phyloP scores from a whole-genome alignment of 495 filamentous ascomycete genomes.

The Penicillium diatomitis region DNA sequence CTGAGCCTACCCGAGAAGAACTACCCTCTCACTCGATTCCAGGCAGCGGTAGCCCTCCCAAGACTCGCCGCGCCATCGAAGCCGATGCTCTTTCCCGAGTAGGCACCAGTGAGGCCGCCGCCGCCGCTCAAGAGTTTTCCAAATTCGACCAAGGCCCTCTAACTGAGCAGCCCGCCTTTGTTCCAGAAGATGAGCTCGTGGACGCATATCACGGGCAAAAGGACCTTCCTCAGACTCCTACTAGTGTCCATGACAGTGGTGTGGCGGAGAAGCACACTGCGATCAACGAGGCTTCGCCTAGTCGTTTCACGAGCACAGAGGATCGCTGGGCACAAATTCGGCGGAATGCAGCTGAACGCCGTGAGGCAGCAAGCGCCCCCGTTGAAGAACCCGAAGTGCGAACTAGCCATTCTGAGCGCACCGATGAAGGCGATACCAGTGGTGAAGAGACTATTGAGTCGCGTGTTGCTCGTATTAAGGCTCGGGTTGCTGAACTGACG shows the following conservation, averaged over 20 bases:
- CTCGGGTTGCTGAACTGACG: conserved; percentile 88
- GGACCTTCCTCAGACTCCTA: conserved; percentile 11
- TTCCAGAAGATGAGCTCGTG: conserved; percentile 54
- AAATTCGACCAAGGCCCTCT: conserved; percentile 89
- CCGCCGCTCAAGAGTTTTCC: conserved; percentile 64
- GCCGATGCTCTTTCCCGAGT: conserved; percentile 50
- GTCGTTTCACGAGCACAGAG: conserved; percentile 8
- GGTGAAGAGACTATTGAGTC: conserved; percentile 97
- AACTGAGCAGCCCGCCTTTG: conserved; percentile 75
- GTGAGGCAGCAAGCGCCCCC: conserved; percentile 34
- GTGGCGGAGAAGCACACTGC: conserved; percentile 17
- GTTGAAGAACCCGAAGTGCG: conserved; percentile 41
- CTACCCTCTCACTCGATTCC: neutral
- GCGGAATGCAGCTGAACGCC: conserved; percentile 82
- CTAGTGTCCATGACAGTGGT: conserved; percentile 18
- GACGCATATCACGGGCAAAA: conserved; percentile 9
- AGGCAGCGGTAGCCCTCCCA: conserved; percentile 30
- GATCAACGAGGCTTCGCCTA: conserved; percentile 15
- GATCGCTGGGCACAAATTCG: conserved; percentile 86
- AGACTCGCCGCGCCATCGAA: conserved; percentile 40
- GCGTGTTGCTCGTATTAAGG: conserved; percentile 94
- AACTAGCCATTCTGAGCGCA: conserved; percentile 41
- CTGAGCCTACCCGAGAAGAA: conserved; percentile 19
- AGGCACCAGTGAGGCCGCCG: conserved; percentile 54
- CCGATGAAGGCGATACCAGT: conserved; percentile 78